Evolutionary conservation across 257 asterid species (phyloP).

Genomic region (Voacanga thouarsii): DNA sequence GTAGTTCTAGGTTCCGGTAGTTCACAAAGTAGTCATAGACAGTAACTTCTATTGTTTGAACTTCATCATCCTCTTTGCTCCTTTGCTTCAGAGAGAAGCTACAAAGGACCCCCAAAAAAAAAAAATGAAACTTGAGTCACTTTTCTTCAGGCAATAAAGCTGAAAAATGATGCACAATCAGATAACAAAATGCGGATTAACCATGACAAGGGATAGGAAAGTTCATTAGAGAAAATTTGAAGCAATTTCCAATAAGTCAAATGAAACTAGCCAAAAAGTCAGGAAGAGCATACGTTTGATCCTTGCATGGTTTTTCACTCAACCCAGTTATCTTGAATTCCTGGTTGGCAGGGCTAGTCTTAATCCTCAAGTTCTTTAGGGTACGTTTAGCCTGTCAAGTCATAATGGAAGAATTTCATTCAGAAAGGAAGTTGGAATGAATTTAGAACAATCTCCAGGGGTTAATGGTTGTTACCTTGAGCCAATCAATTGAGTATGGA

Average conservation of each 20-base stretch:
- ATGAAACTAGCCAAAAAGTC: constrained; percentile 15
- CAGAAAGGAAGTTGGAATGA: not conserved
- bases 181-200: not conserved
- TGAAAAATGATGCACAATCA: not conserved
- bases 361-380: constrained; percentile 75
- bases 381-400: constrained; percentile 65
- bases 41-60: constrained; percentile 52
- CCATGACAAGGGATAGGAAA: not conserved
- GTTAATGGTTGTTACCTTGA: constrained; percentile 42
- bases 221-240: not conserved
- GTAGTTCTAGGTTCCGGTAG: constrained; percentile 60
- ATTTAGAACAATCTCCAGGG: not conserved
- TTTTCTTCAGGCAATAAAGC: not conserved
- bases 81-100: constrained; percentile 73
- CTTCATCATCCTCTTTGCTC: constrained; percentile 56
- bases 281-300: constrained; percentile 49
- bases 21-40: constrained; percentile 91
- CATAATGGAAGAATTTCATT: constrained; percentile 2
- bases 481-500: constrained; percentile 76
- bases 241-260: constrained; percentile 1
- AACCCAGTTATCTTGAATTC: constrained; percentile 82
- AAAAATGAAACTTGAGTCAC: not conserved
- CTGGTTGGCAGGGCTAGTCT: constrained; percentile 66
- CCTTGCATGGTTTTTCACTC: constrained; percentile 70
- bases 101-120: not conserved